Evolutionary conservation across 129 eudicot genomes (phyloP).

Genomic region (Solidago caesia): DNA sequence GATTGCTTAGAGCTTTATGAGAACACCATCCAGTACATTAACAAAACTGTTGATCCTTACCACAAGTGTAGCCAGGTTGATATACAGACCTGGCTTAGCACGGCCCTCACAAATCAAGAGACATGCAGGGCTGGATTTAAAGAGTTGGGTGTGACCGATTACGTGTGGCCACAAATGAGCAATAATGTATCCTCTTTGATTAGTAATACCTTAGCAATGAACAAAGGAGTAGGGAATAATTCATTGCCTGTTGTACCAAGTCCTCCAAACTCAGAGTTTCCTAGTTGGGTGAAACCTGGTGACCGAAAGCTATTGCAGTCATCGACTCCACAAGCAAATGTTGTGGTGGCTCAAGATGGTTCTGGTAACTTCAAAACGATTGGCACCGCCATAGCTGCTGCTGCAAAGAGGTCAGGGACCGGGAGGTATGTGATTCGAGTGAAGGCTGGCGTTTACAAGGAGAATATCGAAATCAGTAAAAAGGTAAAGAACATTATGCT

Average conservation of each 20-base stretch:
- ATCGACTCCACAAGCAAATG: conserved; percentile 35
- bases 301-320: conserved; percentile 58
- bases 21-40: conserved; percentile 38
- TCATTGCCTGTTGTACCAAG: conserved; percentile 14
- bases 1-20: conserved; percentile 76
- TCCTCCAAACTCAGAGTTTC: conserved; percentile 39
- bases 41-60: conserved; percentile 45
- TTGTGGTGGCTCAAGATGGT: conserved; percentile 85
- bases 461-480: conserved; percentile 52
- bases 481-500: conserved; percentile 67
- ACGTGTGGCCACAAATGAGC: conserved; percentile 40
- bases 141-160: conserved; percentile 50
- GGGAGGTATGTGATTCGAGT: conserved; percentile 60
- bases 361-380: conserved; percentile 64
- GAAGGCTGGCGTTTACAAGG: conserved; percentile 56
- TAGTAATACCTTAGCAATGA: conserved; percentile 62
- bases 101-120: conserved; percentile 44
- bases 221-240: conserved; percentile 21
- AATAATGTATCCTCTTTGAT: conserved; percentile 49
- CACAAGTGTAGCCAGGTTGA: conserved; percentile 44
- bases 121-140: conserved; percentile 54
- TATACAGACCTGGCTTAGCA: conserved; percentile 46
- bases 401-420: conserved; percentile 40
- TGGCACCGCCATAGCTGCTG: conserved; percentile 52
- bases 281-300: conserved; percentile 50